Evolutionary conservation across 2,329 filamentous ascomycete species (phyloP).

Genomic region (Colletotrichum theobromicola): DNA sequence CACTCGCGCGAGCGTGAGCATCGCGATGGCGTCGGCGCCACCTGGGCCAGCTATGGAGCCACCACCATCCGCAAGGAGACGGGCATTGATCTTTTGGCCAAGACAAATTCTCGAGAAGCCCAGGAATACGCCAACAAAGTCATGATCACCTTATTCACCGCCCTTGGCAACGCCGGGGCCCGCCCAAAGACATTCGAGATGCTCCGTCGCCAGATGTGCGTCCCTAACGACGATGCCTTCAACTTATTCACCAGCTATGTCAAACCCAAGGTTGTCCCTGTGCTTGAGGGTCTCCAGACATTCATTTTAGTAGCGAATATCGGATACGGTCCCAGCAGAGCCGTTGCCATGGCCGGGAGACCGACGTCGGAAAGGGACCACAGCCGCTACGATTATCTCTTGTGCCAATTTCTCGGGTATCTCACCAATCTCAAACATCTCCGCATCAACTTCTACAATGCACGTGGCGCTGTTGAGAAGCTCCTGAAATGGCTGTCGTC

Average conservation of each 20-base stretch:
- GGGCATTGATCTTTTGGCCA: constrained; percentile 25
- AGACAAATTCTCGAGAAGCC: not conserved
- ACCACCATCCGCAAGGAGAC: constrained; percentile 41
- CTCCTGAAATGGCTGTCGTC: constrained; percentile 45
- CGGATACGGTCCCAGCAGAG: not conserved
- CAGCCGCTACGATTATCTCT: constrained; percentile 17
- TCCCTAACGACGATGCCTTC: constrained; percentile 49
- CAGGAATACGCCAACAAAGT: constrained; percentile 33
- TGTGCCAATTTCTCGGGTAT: constrained; percentile 43
- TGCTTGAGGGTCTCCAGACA: constrained; percentile 50
- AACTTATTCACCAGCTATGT: constrained; percentile 44
- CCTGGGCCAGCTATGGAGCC: constrained; percentile 63
- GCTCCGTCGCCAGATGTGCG: constrained; percentile 38
- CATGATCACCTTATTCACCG: constrained; percentile 46
- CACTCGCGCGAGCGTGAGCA: constrained; percentile 46
- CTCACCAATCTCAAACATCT: constrained; percentile 53
- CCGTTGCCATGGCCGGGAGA: not conserved
- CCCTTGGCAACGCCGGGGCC: constrained; percentile 43
- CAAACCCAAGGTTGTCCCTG: constrained; percentile 37
- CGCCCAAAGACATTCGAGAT: constrained; percentile 52
- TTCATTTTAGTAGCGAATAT: constrained; percentile 42
- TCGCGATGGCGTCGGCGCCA: constrained; percentile 47
- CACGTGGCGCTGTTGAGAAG: constrained; percentile 17
- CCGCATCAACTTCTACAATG: constrained; percentile 52
- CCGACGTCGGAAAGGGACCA: not conserved